phyloP scores from a whole-genome alignment of 1,284 basidiomycete genomes.

The Ustilago bromivora region DNA sequence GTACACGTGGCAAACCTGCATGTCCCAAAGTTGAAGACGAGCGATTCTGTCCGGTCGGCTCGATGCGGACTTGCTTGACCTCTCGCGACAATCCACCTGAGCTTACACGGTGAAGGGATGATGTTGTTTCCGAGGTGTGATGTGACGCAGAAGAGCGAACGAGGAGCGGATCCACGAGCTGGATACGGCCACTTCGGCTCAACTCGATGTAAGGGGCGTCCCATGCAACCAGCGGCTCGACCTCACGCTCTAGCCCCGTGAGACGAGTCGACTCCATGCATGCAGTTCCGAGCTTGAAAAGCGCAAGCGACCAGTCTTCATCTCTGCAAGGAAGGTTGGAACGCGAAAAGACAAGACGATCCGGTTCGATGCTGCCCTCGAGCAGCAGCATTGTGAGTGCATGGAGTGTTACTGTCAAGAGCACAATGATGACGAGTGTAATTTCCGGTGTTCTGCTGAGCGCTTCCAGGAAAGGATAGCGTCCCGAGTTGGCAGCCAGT shows the following conservation, averaged over 20 bases:
- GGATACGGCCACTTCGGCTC: constrained; percentile 31
- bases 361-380: constrained; percentile 44
- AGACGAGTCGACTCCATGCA: constrained; percentile 65
- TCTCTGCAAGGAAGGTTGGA: constrained; percentile 51
- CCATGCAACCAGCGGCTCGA: constrained; percentile 49
- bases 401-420: constrained; percentile 58
- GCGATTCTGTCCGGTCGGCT: constrained; percentile 23
- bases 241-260: constrained; percentile 56
- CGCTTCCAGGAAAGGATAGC: constrained; percentile 60
- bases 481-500: constrained; percentile 34
- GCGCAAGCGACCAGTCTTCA: constrained; percentile 63
- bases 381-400: constrained; percentile 60
- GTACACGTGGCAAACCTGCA: constrained; percentile 24
- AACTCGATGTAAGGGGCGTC: constrained; percentile 63
- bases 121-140: background rate
- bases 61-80: constrained; percentile 51
- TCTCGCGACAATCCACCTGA: constrained; percentile 41
- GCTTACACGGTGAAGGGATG: background rate
- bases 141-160: constrained; percentile 7
- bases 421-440: constrained; percentile 47
- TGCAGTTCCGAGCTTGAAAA: constrained; percentile 64
- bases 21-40: constrained; percentile 15
- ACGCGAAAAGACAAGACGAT: constrained; percentile 51
- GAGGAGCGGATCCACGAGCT: constrained; percentile 25
- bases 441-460: constrained; percentile 58